phyloP scores from a whole-genome alignment of 176 grass and related monocot species.

The Rhynchospora tenuis region DNA sequence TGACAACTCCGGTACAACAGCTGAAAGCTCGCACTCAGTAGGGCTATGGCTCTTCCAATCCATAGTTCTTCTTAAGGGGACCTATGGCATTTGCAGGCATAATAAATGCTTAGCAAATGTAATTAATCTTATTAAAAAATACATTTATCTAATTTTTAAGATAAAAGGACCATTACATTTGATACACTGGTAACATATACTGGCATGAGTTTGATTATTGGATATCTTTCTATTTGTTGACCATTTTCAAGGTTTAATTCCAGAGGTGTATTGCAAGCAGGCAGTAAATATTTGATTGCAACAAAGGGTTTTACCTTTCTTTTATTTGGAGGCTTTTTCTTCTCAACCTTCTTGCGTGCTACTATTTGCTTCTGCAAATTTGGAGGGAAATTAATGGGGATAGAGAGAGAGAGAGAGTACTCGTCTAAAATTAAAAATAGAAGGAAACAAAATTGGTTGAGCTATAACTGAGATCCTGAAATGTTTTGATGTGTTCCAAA shows the following conservation, averaged over 20 bases:
- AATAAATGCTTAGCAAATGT: not conserved
- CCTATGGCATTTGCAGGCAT: constrained; percentile 34
- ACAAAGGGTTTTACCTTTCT: constrained; percentile 46
- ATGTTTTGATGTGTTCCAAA: not conserved
- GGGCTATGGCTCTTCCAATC: constrained; percentile 32
- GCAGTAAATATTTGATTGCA: constrained; percentile 1
- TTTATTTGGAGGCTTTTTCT: constrained; percentile 44
- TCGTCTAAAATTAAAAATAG: not conserved
- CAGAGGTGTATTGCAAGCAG: not conserved
- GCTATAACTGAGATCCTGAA: constrained; percentile 3
- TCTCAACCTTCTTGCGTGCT: constrained; percentile 42
- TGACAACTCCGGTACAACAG: constrained; percentile 41
- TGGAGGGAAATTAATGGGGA: not conserved
- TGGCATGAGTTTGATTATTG: not conserved
- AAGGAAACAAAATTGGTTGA: not conserved
- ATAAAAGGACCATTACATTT: not conserved
- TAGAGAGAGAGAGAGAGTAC: not conserved
- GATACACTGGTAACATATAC: not conserved
- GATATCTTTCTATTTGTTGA: not conserved
- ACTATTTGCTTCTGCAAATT: constrained; percentile 48
- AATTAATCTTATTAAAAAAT: not conserved
- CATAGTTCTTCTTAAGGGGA: constrained; percentile 40
- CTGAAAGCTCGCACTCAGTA: constrained; percentile 69
- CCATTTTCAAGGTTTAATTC: not conserved
- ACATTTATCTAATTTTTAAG: not conserved